Conservation (phyloP, 352 stramenopile species). For the Ochromonadaceae sp. region DNA sequence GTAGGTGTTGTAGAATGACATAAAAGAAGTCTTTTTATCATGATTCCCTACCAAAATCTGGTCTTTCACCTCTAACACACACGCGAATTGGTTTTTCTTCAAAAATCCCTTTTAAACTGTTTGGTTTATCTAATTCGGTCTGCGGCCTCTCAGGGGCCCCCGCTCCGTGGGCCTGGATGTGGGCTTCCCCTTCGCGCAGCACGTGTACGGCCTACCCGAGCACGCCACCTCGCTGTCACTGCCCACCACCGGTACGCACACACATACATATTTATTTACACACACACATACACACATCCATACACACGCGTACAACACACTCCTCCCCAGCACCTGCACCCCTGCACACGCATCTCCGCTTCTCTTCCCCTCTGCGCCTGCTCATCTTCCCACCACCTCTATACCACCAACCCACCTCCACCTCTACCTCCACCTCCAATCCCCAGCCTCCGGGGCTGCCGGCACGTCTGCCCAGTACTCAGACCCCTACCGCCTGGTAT, state of each 20-base stretch:
- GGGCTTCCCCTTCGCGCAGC: conserved; percentile 56
- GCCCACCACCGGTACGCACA: conserved; percentile 56
- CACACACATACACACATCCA: no score
- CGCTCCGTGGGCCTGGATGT: conserved; percentile 90
- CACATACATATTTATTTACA: no score
- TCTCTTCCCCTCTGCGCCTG: background rate
- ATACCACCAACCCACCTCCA: no score
- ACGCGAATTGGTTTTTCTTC: background rate
- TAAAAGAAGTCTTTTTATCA: background rate
- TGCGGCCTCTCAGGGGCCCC: no score
- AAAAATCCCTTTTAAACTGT: conserved; percentile 6
- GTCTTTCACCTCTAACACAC: no score
- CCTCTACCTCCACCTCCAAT: no score
- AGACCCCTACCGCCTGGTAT: conserved; percentile 94
- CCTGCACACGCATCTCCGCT: no score
- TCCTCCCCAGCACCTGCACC: no score
- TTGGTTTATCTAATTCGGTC: no score
- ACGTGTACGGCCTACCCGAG: conserved; percentile 92
- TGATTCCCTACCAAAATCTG: no score
- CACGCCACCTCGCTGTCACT: conserved; percentile 82
- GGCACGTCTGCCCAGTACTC: conserved; percentile 40
- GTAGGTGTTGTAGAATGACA: conserved; percentile 10
- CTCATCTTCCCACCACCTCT: no score
- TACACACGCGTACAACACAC: no score
- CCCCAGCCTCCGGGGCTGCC: background rate